Base-by-base conservation (phyloP, 305 asterid genomes). In the Nicotiana rustica region DNA sequence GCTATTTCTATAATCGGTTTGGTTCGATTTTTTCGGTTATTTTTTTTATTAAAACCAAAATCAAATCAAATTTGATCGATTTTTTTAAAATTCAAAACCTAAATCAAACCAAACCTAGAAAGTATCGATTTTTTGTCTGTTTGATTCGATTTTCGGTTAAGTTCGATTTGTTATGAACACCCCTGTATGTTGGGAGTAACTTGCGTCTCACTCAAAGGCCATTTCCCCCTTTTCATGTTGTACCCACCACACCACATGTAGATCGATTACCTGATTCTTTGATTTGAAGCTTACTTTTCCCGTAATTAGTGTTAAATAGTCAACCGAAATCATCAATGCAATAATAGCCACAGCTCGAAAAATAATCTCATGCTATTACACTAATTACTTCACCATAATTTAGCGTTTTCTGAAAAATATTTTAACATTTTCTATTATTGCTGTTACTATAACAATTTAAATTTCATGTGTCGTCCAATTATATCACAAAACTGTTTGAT, bases 241-340 rank as follows among this genome's bases (percentile, higher is more conserved):
- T 79, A 13, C 15, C 84, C 87, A 77, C 83, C 70, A 60, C 67
- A 33, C 84, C 82, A 86, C 68, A 71, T 67, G 64, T 65, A 49
- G 84, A 44, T 71, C 3, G 19, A 71, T 9, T 44, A 71, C 38
- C 60, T 44, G 19, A 44, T 44, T 44, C 78, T 71, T 71, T 71
- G 60, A 19, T 71, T 71, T 71, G 38, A 71, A 71, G 61, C 10
- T 71, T 44, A 44, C 78, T 71, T 71, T 71, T 17, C 61, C 60
- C 38, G 78, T 44, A 71, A 44, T 44, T 71, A 19, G 38, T 44
- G 78, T 12, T 71, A 44, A 13, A 71, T 13, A 5, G 61, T 71
- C 38, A 19, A 44, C 60, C 0, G 12, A 44, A 69, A 38, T 69
- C 77, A 38, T 69, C 77, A 41, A 3, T 4, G 33, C 29, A 67